Conservation (phyloP, 257 asterid genomes). For the Anisodus tanguticus region DNA sequence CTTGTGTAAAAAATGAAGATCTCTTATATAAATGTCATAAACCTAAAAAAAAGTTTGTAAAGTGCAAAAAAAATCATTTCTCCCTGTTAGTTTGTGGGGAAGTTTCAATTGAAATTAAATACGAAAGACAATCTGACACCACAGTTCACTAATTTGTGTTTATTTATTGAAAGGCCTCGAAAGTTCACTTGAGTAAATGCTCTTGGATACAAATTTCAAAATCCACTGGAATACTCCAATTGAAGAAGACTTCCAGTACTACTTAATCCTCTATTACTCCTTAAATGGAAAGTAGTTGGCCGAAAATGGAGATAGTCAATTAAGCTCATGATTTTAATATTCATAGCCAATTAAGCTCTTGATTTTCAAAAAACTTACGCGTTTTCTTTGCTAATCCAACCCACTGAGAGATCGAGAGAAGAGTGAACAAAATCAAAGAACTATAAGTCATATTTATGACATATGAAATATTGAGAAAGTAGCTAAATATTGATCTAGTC, state of each 20-base stretch:
- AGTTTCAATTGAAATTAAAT: neutral
- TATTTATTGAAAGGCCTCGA: neutral
- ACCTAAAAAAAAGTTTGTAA: no score
- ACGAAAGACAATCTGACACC: neutral
- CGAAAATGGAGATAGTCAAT: constrained; percentile 25
- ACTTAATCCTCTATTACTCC: constrained; percentile 23
- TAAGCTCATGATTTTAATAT: constrained; percentile 23
- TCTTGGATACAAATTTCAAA: neutral
- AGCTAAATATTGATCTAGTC: neutral
- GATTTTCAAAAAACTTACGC: constrained; percentile 35
- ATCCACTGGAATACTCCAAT: neutral
- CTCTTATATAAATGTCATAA: no score
- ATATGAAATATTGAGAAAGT: neutral
- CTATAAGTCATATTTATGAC: neutral
- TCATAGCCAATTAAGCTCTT: constrained; percentile 24
- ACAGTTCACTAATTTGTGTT: neutral
- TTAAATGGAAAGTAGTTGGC: constrained; percentile 28
- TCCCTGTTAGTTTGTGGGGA: neutral
- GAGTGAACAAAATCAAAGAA: neutral
- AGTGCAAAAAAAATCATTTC: no score
- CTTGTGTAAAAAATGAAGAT: no score
- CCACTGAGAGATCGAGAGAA: constrained; percentile 4
- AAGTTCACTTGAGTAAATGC: neutral
- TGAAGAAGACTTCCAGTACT: neutral
- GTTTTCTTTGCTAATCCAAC: constrained; percentile 31